These are phyloP conservation scores for Picea sitchensis DNA, from an alignment of 75 land plant genomes.

Conservation along the genomic window DNA sequence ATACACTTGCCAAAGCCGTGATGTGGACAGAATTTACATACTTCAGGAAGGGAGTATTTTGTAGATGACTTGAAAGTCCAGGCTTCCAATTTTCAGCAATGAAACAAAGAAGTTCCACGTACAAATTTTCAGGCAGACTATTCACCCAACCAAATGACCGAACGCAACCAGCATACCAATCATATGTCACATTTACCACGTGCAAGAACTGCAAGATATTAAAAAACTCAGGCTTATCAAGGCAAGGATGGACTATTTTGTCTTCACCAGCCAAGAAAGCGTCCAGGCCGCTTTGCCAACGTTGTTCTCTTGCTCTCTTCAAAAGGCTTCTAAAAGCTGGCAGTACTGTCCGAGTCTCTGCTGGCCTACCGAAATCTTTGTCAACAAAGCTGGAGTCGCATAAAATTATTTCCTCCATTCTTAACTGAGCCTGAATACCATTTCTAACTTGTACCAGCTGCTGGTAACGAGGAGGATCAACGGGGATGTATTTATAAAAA, in stretches of 20 bases:
- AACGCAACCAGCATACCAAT: slow-evolving; percentile 38
- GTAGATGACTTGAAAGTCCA: too few species aligned
- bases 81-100: slow-evolving; percentile 26
- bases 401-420: slow-evolving; percentile 27
- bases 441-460: slow-evolving; percentile 27
- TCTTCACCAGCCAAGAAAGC: slow-evolving; percentile 16
- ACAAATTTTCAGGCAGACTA: slow-evolving; percentile 35
- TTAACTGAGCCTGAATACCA: slow-evolving; percentile 25
- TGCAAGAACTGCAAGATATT: slow-evolving; percentile 23
- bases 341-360: slow-evolving; percentile 22
- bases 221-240: slow-evolving; percentile 25
- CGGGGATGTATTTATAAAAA: slow-evolving; percentile 29
- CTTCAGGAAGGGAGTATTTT: too few species aligned
- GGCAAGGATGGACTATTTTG: slow-evolving; percentile 26
- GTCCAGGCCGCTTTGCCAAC: slow-evolving; percentile 3
- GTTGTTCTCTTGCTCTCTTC: slow-evolving; percentile 21
- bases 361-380: slow-evolving; percentile 33
- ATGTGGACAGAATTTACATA: slow-evolving; percentile 14
- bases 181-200: slow-evolving; percentile 18
- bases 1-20: slow-evolving; percentile 18
- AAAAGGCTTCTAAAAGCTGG: slow-evolving; percentile 42
- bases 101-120: slow-evolving; percentile 37
- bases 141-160: slow-evolving; percentile 22
- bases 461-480: slow-evolving; percentile 14
- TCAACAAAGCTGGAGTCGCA: slow-evolving; percentile 26